Base-by-base conservation (phyloP, 495 filamentous ascomycete species). In the Durotheca rogersii region DNA sequence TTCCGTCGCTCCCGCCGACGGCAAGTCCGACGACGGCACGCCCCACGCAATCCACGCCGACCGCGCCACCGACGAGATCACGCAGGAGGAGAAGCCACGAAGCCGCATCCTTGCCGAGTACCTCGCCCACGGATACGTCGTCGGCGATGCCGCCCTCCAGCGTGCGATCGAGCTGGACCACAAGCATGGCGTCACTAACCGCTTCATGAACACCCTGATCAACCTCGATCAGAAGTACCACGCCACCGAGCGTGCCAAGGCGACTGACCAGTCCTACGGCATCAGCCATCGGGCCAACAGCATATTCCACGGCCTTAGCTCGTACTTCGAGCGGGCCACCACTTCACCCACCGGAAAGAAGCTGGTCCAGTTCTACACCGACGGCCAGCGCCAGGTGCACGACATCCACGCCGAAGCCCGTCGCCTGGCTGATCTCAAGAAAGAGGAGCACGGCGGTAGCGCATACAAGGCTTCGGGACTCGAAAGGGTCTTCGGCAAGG, bases 31-130 rank as follows among this genome's bases (percentile, higher is more conserved):
- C 45, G 85, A 87, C 41, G 77, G 74, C 38, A 64, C 68, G 38
- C 72, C 72, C 31, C 62, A 66, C 30, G 71, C 73, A 12, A 68
- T 70, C 32, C 68, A 73, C 47, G 71, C 72, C 34, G 72, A 81
- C 20, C 67, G 75, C 49, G 80, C 85, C 52, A 78, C 73, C 39
- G 77, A 86, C 53, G 79, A 90, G 47, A 77, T 96, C 61, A 80
- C 83, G 2, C 93, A 97, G 63, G 93, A 98, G 64, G 89, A 96
- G 70, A 97, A 97, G 76, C 93, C 93, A 0, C 84, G 88, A 62
- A 80, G 85, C 14, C 90, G 94, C 60, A 95, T 98, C 61, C 55
- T 96, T 18, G 93, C 93, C 51, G 93, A 98, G 73, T 95, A 96
- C 67, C 84, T 98, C 19, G 91, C 91, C 3, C 88, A 96, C 59